These are phyloP conservation scores for Canavalia ensiformis DNA, from an alignment of 306 rosid species.

Conservation along the genomic window DNA sequence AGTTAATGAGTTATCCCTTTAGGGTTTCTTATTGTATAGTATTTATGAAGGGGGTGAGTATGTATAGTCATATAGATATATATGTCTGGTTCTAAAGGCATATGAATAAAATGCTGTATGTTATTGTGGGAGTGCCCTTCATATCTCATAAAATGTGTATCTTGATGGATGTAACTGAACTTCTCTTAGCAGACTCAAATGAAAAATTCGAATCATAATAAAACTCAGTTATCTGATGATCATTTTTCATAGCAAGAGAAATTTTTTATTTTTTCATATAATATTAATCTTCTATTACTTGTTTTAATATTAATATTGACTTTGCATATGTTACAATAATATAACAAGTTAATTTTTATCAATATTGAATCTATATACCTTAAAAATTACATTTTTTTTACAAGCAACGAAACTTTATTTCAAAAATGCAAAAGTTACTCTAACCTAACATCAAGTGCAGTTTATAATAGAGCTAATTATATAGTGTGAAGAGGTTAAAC, in stretches of 20 bases:
- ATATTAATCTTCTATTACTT: background rate
- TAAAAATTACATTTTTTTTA: too few relatives aligned
- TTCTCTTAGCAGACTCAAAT: background rate
- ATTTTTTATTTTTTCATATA: background rate
- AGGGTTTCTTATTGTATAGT: conserved; percentile 47
- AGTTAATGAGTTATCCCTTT: conserved; percentile 14
- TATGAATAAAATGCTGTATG: background rate
- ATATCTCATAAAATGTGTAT: conserved; percentile 29
- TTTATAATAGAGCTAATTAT: too few relatives aligned
- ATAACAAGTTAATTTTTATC: too few relatives aligned
- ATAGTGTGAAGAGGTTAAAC: too few relatives aligned
- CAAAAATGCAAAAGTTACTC: too few relatives aligned
- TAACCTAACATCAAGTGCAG: too few relatives aligned
- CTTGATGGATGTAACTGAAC: conserved; percentile 14
- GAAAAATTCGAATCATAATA: background rate
- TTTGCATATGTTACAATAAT: background rate
- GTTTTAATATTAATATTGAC: background rate
- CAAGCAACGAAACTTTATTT: too few relatives aligned
- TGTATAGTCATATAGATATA: conserved; percentile 5
- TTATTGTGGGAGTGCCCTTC: background rate
- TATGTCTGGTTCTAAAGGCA: conserved; percentile 2
- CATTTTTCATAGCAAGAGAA: background rate
- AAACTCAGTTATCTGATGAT: background rate
- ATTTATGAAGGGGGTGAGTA: conserved; percentile 17
- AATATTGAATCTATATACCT: too few relatives aligned